Evolutionary conservation across 1,139 yeast species (phyloP), one percentile per base, ranked within the genome.

Genomic region (Kodamaea ohmeri): DNA sequence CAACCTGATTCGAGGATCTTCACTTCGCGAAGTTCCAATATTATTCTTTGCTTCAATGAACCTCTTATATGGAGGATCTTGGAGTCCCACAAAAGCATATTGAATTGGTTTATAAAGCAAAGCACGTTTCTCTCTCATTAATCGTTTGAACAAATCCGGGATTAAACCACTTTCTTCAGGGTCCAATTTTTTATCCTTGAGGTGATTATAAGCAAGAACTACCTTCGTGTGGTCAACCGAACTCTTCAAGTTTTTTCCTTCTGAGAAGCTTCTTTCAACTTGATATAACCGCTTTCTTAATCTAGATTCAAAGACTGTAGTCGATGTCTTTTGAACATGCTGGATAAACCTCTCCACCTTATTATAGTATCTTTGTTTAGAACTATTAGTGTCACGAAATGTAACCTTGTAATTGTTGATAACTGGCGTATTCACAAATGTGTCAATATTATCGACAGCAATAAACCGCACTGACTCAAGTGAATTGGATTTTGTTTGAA

Each of bases 31-130:
- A 13, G 22, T 18, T 17, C 22, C 37, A 13, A 13, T 12, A 11
- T 6, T 14, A 14, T 6, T 30, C 36, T 43, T 47, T 21, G 35
- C 37, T 34, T 41, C 40, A 4, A 50, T 38, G 24, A 49, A 33
- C 12, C 41, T 37, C 17, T 48, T 44, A 32, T 45, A 52, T 1
- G 49, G 37, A n/a, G 44, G 44, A 16, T 49, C 47, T 9, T 49
- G 38, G 11, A 45, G 50, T 9, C 53, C 49, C 12, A 60, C 43
- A 22, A 60, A 59, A 19, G 63, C 57, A 40, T 42, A 58, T 36
- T 62, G 67, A 9, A 60, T 49, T n/a, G 63, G 62, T 31, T 58
- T 59, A 37, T 56, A 59, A 4, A 58, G 42, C 9, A 47, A 40
- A 29, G 48, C 52, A 25, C 61, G 49, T 32, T 45, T 51, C n/a